A percentile compares a stretch with the other conserved stretches of the same genome.
Conservation (phyloP, 2,329 filamentous ascomycete genomes). For the Xylariaceae sp. region DNA sequence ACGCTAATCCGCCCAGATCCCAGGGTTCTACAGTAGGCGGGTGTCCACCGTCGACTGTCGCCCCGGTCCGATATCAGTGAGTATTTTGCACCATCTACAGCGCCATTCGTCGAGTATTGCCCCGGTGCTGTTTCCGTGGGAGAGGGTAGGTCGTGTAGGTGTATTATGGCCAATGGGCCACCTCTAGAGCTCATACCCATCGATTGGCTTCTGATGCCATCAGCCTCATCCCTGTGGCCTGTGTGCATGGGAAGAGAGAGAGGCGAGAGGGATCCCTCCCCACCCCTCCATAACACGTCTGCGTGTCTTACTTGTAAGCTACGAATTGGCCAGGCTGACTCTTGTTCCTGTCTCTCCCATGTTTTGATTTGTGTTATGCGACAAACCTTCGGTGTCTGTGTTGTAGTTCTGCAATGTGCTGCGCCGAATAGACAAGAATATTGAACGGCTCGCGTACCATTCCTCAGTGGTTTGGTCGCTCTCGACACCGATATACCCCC, state of each 20-base stretch:
- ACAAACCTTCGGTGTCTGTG: no score
- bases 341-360: no score
- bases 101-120: neutral
- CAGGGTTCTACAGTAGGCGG: constrained; percentile 6
- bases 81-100: neutral
- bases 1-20: neutral
- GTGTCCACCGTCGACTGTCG: neutral
- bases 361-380: no score
- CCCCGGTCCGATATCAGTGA: neutral
- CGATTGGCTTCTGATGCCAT: constrained; percentile 6
- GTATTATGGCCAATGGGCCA: constrained; percentile 1
- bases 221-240: constrained; percentile 17
- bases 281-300: constrained; percentile 7
- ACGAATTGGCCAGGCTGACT: no score
- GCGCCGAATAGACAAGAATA: no score
- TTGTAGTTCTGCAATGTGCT: no score
- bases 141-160: neutral
- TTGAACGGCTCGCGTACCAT: no score
- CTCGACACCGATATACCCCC: no score
- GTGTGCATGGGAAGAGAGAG: neutral
- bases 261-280: neutral
- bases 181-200: no score
- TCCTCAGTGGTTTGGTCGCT: no score
- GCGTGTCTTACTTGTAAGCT: constrained; percentile 14
- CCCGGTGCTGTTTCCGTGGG: neutral